Base-by-base conservation (phyloP, 768 basidiomycete genomes). In the Fibroporia radiculosa region DNA sequence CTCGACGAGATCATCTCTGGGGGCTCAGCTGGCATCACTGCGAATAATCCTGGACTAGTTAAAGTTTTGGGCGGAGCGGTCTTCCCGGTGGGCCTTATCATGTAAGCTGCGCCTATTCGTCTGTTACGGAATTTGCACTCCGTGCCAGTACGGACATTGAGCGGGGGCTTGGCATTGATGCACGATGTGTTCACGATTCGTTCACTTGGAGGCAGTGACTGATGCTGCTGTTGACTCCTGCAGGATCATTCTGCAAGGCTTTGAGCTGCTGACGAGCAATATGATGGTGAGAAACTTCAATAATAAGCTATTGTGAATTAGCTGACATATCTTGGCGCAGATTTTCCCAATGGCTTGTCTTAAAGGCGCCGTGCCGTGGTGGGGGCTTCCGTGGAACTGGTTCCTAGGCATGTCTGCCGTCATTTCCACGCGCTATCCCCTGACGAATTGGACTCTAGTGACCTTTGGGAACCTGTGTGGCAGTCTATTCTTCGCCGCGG, bases 71-170 rank as follows among this genome's bases (percentile, higher is more conserved):
- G 72, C 14, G 83, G 79, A 13, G 74, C 84, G 37, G 78, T 86
- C 20, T 86, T 86, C 59, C 84, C 84, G 7, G 80, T 82, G 2
- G 84, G 84, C 56, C 75, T 86, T 66, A 78, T 82, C 44, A 86
- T 86, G 84, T 85, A 53, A 48, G 69, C n/a, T 27, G 19, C 11
- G 29, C 6, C 5, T 11, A 20, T 24, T 24, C 6, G 11, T 40
- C 12, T 27, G n/a, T n/a, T n/a, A n/a, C n/a, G n/a, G n/a, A n/a
- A n/a, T n/a, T n/a, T n/a, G n/a, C n/a, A n/a, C n/a, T n/a, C n/a
- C n/a, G n/a, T n/a, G n/a, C n/a, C n/a, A n/a, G n/a, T 13, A 22
- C 35, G 19, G 11, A 29, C 6, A 37, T n/a, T n/a, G n/a, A n/a
- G n/a, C n/a, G n/a, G n/a, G n/a, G n/a, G n/a, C n/a, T n/a, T n/a